These are phyloP conservation scores for Aspergillus sp. DNA, from an alignment of 2,329 filamentous ascomycete species.

Conservation along the genomic window DNA sequence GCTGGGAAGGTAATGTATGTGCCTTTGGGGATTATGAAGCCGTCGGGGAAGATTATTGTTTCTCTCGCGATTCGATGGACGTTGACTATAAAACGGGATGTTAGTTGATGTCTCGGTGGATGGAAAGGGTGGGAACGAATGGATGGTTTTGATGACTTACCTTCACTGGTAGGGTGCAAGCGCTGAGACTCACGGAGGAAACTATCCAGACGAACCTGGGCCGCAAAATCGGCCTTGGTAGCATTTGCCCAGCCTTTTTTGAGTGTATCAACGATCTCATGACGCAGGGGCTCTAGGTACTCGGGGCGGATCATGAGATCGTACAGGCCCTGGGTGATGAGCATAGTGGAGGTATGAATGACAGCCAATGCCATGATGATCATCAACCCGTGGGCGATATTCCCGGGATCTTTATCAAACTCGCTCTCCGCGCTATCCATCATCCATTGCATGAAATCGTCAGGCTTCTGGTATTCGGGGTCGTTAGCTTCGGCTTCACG, in stretches of 20 bases:
- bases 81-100: constrained; percentile 19
- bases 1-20: constrained; percentile 31
- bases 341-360: constrained; percentile 29
- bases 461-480: constrained; percentile 22
- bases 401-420: constrained; percentile 20
- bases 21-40: constrained; percentile 22
- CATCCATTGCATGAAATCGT: constrained; percentile 36
- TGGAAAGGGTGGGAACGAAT: too few species aligned
- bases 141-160: constrained; percentile 13
- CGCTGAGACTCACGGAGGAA: constrained; percentile 32
- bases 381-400: constrained; percentile 27
- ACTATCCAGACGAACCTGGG: constrained; percentile 26
- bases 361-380: constrained; percentile 27
- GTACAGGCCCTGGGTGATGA: constrained; percentile 48
- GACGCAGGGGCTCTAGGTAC: constrained; percentile 50
- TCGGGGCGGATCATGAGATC: constrained; percentile 53
- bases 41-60: constrained; percentile 24
- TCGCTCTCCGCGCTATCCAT: constrained; percentile 27
- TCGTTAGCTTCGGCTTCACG: constrained; percentile 21
- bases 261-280: constrained; percentile 44
- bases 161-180: constrained; percentile 27
- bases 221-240: constrained; percentile 19
- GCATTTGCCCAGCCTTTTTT: constrained; percentile 26
- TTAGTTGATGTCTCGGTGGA: background rate
- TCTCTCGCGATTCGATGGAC: constrained; percentile 29